A percentile compares a stretch with the other conserved stretches of the same genome.
These are phyloP conservation scores for Rhododendron williamsianum DNA, from an alignment of 148 eudicot genomes.

Conservation along the genomic window DNA sequence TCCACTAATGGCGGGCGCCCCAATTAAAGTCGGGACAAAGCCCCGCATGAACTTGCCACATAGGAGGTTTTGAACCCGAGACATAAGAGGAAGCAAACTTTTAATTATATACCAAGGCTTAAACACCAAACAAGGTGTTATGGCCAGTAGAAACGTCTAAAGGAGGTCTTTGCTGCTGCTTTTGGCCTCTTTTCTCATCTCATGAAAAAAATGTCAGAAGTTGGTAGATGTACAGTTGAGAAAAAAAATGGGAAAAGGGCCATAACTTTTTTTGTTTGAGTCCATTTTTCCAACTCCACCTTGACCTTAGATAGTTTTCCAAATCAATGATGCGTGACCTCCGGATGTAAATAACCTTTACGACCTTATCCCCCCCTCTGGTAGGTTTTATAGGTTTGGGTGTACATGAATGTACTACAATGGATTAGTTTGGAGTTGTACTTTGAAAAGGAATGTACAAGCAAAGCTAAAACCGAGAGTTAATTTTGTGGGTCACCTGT, in stretches of 20 bases:
- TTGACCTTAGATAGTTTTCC: background rate
- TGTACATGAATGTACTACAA: background rate
- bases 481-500: background rate
- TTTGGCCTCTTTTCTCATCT: background rate
- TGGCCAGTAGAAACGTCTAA: background rate
- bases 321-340: background rate
- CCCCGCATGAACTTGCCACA: no score
- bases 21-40: no score
- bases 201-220: background rate
- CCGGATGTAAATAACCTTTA: background rate
- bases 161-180: background rate
- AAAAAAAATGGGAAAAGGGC: background rate
- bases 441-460: background rate
- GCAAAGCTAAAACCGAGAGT: background rate
- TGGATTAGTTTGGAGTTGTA: no score
- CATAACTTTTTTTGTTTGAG: background rate
- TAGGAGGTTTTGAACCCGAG: no score
- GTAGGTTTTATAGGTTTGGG: background rate
- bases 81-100: no score
- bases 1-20: no score
- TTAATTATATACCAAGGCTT: no score
- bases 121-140: background rate
- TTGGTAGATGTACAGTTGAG: slow-evolving; percentile 4
- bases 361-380: background rate
- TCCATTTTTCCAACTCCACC: background rate